These are phyloP conservation scores for Quillaja saponaria DNA, from an alignment of 306 rosid genomes.

Conservation along the genomic window DNA sequence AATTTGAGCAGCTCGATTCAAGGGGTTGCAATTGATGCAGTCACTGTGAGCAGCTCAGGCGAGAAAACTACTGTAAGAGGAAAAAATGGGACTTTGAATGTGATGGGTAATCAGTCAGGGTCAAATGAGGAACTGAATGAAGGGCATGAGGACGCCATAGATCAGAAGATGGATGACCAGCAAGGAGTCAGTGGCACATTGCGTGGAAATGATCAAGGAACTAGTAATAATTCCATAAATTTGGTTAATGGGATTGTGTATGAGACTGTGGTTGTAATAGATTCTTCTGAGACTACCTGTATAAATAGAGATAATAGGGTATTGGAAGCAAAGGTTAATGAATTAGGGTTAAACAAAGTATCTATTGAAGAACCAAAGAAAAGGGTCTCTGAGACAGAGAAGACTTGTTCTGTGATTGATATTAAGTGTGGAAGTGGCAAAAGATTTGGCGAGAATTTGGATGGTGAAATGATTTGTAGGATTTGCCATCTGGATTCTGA, in stretches of 20 bases:
- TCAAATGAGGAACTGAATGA: slow-evolving; percentile 34
- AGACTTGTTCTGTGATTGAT: slow-evolving; percentile 53
- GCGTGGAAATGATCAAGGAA: slow-evolving; percentile 40
- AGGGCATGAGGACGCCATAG: slow-evolving; percentile 23
- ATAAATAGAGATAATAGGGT: slow-evolving; percentile 37
- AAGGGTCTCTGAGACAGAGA: slow-evolving; percentile 50
- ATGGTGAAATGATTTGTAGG: slow-evolving; percentile 82
- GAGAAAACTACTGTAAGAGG: slow-evolving; percentile 20
- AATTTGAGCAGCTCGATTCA: slow-evolving; percentile 42
- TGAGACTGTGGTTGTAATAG: slow-evolving; percentile 53
- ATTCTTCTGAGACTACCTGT: slow-evolving; percentile 43
- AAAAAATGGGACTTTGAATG: slow-evolving; percentile 36
- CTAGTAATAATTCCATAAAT: slow-evolving; percentile 41
- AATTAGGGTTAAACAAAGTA: slow-evolving; percentile 45
- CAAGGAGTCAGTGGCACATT: slow-evolving; percentile 31
- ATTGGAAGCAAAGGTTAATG: slow-evolving; percentile 39
- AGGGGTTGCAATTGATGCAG: slow-evolving; percentile 43
- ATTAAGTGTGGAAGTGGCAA: slow-evolving; percentile 50
- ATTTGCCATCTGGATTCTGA: slow-evolving; percentile 78
- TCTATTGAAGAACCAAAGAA: slow-evolving; percentile 35
- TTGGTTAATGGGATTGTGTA: slow-evolving; percentile 39
- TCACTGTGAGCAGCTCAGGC: slow-evolving; percentile 28
- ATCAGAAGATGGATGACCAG: slow-evolving; percentile 23
- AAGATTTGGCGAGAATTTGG: slow-evolving; percentile 44
- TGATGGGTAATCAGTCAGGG: slow-evolving; percentile 32